These are phyloP conservation scores for Penicillium aurantiogriseum DNA, from an alignment of 2,329 filamentous ascomycete species.

Conservation along the genomic window DNA sequence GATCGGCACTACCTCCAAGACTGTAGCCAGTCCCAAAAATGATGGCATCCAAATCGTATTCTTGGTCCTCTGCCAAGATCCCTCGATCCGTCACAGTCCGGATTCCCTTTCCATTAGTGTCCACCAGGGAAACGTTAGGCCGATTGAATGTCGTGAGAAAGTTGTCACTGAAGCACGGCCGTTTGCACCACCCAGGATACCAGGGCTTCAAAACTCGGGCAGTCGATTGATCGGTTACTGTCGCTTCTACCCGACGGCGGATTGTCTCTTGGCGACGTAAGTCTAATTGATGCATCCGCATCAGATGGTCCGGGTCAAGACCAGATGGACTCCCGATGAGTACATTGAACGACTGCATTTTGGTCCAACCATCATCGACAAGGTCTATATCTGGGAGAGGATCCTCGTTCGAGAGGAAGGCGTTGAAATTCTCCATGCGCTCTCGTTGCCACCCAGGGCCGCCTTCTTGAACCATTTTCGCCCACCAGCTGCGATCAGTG, in stretches of 20 bases:
- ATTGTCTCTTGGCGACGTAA: slow-evolving; percentile 43
- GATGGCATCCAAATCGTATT: slow-evolving; percentile 51
- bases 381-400: slow-evolving; percentile 15
- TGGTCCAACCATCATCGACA: slow-evolving; percentile 31
- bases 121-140: slow-evolving; percentile 58
- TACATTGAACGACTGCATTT: slow-evolving; percentile 11
- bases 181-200: slow-evolving; percentile 64
- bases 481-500: slow-evolving; percentile 16
- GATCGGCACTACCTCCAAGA: slow-evolving; percentile 31
- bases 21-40: slow-evolving; percentile 50
- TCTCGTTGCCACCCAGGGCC: slow-evolving; percentile 27
- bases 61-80: slow-evolving; percentile 43
- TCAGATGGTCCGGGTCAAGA: slow-evolving; percentile 28
- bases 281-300: slow-evolving; percentile 37
- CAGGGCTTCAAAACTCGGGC: slow-evolving; percentile 57
- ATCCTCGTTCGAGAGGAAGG: slow-evolving; percentile 18
- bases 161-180: slow-evolving; percentile 61
- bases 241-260: slow-evolving; percentile 48
- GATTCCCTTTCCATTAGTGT: slow-evolving; percentile 57
- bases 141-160: slow-evolving; percentile 57
- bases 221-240: slow-evolving; percentile 54
- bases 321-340: slow-evolving; percentile 17
- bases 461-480: neutral
- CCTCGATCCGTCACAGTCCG: slow-evolving; percentile 47
- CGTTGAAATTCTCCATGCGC: slow-evolving; percentile 30